Evolutionary conservation across 2,329 filamentous ascomycete genomes (phyloP), one percentile per base, ranked within the genome.

Genomic region (Diaporthe velutina): DNA sequence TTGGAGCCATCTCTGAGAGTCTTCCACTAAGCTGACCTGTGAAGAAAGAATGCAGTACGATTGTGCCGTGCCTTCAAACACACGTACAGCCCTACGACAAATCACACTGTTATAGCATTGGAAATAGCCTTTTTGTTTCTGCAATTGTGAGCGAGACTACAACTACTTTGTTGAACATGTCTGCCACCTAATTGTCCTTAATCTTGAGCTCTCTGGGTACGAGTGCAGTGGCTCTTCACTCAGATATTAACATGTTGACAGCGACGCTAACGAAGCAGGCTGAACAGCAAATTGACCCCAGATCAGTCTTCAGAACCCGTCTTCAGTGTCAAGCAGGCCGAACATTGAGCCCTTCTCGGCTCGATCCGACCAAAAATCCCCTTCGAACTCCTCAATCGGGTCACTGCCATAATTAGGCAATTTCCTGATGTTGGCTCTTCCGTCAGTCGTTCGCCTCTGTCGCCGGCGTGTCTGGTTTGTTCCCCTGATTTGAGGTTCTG

Each of bases 381-480:
- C 78, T 42, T 80, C 78, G 60, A 81, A 78, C 10, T 83, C 81
- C 71, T 83, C 81, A 50, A 83, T 83, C 0, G 81, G 81, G 73
- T 83, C 81, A 30, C 77, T 78, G 40, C 73, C 77, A 71, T 81
- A 80, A 73, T 79, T 79, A 1, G 81, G 81, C 35, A 83, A 75
- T 12, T 77, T 77, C 30, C 80, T 78, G 38, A 83, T 83, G 71
- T 79, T 75, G 1, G 79, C 77, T 40, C 80, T 77, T n/a, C 79
- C 79, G 70, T 79, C 78, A 3, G 40, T 52, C 19, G 38, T 60
- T 28, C 73, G 70, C 55, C 61, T 73, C 40, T 70, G 70, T 9
- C 73, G 73, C 33, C 73, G 54, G n/a, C 70, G 57, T 25, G n/a
- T 66, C 28, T 54, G 35, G 48, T 22, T 25, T 38, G 22, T 64